Conservation (phyloP, 495 filamentous ascomycete genomes). For the Parmelia sp. region DNA sequence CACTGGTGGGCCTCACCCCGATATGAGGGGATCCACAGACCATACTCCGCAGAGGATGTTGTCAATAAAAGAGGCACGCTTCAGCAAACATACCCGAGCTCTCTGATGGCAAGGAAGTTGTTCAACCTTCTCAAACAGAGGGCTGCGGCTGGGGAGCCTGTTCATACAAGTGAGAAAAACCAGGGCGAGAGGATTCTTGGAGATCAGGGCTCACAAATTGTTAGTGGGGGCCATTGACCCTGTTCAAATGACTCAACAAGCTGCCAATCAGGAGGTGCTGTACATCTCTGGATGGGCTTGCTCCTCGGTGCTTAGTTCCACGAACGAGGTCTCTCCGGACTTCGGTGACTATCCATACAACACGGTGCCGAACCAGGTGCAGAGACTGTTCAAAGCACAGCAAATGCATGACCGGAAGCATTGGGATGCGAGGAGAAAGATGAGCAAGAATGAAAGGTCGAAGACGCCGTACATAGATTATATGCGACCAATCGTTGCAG, state of each 20-base stretch:
- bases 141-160: slow-evolving; percentile 68
- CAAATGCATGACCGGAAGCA: slow-evolving; percentile 94
- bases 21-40: slow-evolving; percentile 81
- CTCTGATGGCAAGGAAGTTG: slow-evolving; percentile 86
- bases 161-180: slow-evolving; percentile 70
- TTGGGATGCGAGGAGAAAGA: slow-evolving; percentile 72
- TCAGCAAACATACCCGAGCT: slow-evolving; percentile 82
- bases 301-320: slow-evolving; percentile 81
- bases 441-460: slow-evolving; percentile 64
- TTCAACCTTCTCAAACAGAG: slow-evolving; percentile 79
- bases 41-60: slow-evolving; percentile 84
- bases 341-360: slow-evolving; percentile 99
- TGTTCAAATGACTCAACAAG: slow-evolving; percentile 98
- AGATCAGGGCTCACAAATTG: slow-evolving; percentile 16
- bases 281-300: slow-evolving; percentile 98
- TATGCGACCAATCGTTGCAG: slow-evolving; percentile 90
- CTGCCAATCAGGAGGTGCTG: slow-evolving; percentile 87
- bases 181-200: background rate
- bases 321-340: slow-evolving; percentile 94
- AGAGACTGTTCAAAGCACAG: slow-evolving; percentile 92
- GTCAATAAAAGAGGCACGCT: slow-evolving; percentile 87
- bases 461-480: slow-evolving; percentile 83
- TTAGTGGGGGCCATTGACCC: slow-evolving; percentile 96
- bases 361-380: slow-evolving; percentile 96
- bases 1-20: slow-evolving; percentile 81